phyloP scores from a whole-genome alignment of 176 grass and related monocot species.

The Miscanthus lutarioriparius region DNA sequence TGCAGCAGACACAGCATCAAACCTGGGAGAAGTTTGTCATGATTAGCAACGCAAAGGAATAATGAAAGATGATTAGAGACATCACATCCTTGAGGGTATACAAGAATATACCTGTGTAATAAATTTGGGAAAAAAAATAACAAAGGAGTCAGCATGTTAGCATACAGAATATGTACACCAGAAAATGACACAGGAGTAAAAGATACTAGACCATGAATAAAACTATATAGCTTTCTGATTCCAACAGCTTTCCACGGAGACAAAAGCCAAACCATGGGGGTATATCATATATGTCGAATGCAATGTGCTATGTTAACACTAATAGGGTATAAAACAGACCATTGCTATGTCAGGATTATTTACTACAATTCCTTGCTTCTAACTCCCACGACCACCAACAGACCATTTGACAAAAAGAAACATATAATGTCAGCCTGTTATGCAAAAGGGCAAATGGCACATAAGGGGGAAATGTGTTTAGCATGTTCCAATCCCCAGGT shows the following conservation, averaged over 20 bases:
- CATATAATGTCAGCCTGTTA: not conserved
- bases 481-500: constrained; percentile 21
- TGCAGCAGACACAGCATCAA: constrained; percentile 39
- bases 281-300: not conserved
- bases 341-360: not conserved
- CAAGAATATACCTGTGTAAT: constrained; percentile 92
- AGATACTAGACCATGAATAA: not conserved
- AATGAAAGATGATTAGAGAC: constrained; percentile 90
- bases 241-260: not conserved
- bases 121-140: constrained; percentile 24
- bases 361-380: constrained; percentile 16
- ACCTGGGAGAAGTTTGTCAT: constrained; percentile 99
- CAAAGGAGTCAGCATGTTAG: not conserved
- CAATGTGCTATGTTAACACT: constrained; percentile 6
- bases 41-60: constrained; percentile 96
- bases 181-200: constrained; percentile 21
- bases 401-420: constrained; percentile 12
- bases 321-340: constrained; percentile 21
- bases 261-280: not conserved
- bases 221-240: constrained; percentile 17
- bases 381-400: not conserved
- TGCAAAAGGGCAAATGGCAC: not conserved
- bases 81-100: constrained; percentile 97
- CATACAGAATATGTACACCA: constrained; percentile 12
- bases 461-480: not conserved